phyloP scores from a whole-genome alignment of 2,329 filamentous ascomycete genomes.

The Emmonsiellopsis sp. region DNA sequence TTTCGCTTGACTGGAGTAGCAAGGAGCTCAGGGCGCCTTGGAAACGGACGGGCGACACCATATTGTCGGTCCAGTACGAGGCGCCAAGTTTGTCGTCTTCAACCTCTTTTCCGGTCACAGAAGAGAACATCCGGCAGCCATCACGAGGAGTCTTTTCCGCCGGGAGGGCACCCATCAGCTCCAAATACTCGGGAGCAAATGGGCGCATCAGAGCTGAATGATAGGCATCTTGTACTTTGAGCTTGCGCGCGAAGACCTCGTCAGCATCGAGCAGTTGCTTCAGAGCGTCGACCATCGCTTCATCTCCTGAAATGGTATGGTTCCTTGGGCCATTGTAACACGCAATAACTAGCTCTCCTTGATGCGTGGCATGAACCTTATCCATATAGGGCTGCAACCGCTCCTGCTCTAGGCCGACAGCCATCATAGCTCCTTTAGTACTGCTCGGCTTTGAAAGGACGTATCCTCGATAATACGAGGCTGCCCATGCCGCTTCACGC shows the following conservation, averaged over 20 bases:
- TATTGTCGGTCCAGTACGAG: conserved; percentile 13
- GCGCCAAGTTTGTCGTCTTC: conserved; percentile 2
- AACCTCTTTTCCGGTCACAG: conserved; percentile 8
- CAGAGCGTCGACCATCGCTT: conserved; percentile 12
- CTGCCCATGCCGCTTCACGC: conserved; percentile 8
- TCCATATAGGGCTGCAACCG: conserved; percentile 6
- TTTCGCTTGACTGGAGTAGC: conserved; percentile 3
- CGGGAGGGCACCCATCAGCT: conserved; percentile 4
- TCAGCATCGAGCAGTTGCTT: conserved; percentile 11
- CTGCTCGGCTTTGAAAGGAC: conserved; percentile 1
- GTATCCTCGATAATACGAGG: conserved; percentile 18
- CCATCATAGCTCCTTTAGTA: conserved; percentile 21
- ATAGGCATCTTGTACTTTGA: conserved; percentile 23
- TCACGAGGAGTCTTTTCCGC: background rate
- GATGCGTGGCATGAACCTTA: background rate
- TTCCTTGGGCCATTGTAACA: conserved; percentile 24
- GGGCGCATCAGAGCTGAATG: conserved; percentile 26
- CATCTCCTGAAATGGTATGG: conserved; percentile 24
- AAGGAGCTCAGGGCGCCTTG: conserved; percentile 2
- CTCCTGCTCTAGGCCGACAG: conserved; percentile 16
- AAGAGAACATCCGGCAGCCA: conserved; percentile 9
- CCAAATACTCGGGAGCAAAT: conserved; percentile 18
- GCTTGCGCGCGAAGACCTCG: conserved; percentile 16
- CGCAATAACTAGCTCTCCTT: conserved; percentile 14
- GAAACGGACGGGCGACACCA: conserved; percentile 12